Percentiles rank a stretch among this genome's conserved stretches.
Evolutionary conservation across 805 yeast species (phyloP).

Genomic region (Metschnikowia lochheadii): DNA sequence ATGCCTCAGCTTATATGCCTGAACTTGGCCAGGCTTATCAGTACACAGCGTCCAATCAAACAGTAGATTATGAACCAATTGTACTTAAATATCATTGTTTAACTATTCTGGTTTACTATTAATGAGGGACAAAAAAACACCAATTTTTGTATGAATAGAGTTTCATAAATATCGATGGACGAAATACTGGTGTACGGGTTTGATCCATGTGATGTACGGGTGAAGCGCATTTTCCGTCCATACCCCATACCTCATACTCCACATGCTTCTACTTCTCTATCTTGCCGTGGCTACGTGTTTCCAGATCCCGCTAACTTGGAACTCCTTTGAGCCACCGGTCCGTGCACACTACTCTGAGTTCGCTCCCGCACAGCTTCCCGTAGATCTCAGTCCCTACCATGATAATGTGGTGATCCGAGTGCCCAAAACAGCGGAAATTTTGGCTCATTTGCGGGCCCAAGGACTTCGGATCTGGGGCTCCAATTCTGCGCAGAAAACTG

Average conservation of each 20-base stretch:
- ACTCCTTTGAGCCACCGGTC: not conserved
- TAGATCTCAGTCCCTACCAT: slow-evolving; percentile 38
- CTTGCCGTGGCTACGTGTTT: slow-evolving; percentile 6
- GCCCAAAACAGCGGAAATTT: slow-evolving; percentile 20
- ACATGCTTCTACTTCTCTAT: slow-evolving; percentile 5
- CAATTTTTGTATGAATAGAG: not conserved
- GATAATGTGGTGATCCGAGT: slow-evolving; percentile 46
- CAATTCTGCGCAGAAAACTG: slow-evolving; percentile 33
- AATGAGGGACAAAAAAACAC: too few relatives aligned
- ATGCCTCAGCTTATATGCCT: too few relatives aligned
- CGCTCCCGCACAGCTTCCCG: slow-evolving; percentile 29
- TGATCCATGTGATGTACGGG: slow-evolving; percentile 5
- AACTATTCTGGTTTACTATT: too few relatives aligned
- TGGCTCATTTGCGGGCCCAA: slow-evolving; percentile 16
- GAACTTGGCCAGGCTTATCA: too few relatives aligned
- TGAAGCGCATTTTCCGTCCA: slow-evolving; percentile 1
- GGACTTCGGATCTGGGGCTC: slow-evolving; percentile 47
- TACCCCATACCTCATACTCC: not conserved
- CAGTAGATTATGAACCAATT: too few relatives aligned
- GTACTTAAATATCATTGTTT: too few relatives aligned
- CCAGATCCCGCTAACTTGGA: slow-evolving; percentile 13
- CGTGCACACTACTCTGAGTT: slow-evolving; percentile 31
- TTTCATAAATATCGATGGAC: too few relatives aligned
- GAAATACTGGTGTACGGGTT: not conserved
- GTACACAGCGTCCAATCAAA: too few relatives aligned